These are phyloP conservation scores for Rhazya stricta DNA, from an alignment of 257 asterid genomes.

Conservation along the genomic window DNA sequence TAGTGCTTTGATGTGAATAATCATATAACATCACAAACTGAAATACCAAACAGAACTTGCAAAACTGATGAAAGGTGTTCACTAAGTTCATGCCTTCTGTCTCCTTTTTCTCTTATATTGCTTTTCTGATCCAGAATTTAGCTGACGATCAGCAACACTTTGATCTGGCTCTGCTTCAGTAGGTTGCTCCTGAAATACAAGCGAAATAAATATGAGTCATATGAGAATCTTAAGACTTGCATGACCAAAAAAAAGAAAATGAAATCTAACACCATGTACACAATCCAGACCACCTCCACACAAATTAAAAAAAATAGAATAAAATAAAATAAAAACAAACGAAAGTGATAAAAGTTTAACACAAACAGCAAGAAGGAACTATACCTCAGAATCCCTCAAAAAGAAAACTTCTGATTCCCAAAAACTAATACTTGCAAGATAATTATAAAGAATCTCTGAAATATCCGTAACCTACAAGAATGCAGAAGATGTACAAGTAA, in stretches of 20 bases:
- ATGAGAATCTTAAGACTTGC: background rate
- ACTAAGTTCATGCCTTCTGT: constrained; percentile 34
- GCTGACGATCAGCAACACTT: constrained; percentile 27
- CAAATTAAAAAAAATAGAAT: too few relatives aligned
- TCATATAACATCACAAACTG: background rate
- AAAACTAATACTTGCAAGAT: constrained; percentile 41
- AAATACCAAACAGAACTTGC: constrained; percentile 1
- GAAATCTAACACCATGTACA: background rate
- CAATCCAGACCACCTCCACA: too few relatives aligned
- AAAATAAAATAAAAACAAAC: background rate
- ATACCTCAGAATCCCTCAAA: constrained; percentile 41
- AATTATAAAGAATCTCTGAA: constrained; percentile 51
- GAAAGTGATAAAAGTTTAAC: background rate
- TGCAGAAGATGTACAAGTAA: background rate
- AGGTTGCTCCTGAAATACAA: constrained; percentile 36
- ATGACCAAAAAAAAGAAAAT: background rate
- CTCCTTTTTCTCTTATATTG: constrained; percentile 29
- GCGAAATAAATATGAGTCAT: constrained; percentile 18
- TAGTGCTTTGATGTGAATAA: background rate
- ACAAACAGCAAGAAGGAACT: constrained; percentile 7
- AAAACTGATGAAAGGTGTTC: constrained; percentile 26
- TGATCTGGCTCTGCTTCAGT: constrained; percentile 25
- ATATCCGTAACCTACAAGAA: constrained; percentile 59
- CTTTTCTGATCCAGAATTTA: constrained; percentile 24
- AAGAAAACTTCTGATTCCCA: constrained; percentile 38